Evolutionary conservation across 1,284 basidiomycete species (phyloP).

Genomic region (Sanghuangporus baumii): DNA sequence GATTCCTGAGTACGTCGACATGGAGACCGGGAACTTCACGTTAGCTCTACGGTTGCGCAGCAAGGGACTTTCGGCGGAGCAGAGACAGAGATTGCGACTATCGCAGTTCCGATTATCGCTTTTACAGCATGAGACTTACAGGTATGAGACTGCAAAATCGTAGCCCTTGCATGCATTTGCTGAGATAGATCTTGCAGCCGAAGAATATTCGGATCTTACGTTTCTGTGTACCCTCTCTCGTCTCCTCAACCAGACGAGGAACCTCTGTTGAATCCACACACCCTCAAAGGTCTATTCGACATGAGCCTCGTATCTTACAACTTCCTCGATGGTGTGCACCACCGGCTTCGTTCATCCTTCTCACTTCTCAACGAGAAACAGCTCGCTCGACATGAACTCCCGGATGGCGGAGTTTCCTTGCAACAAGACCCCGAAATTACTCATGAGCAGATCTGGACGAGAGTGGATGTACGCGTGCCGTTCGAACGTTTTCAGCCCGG

Average conservation of each 20-base stretch:
- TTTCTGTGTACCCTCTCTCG: conserved; percentile 48
- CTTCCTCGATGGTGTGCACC: conserved; percentile 28
- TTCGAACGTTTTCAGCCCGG: conserved; percentile 30
- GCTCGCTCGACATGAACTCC: neutral
- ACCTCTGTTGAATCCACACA: conserved; percentile 49
- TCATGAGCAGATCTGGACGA: conserved; percentile 43
- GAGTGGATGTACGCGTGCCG: conserved; percentile 50
- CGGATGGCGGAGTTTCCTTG: neutral
- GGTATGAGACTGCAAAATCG: conserved; percentile 36
- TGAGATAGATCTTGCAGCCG: conserved; percentile 30
- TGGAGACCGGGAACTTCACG: conserved; percentile 41
- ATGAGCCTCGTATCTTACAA: conserved; percentile 36
- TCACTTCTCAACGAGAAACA: conserved; percentile 7
- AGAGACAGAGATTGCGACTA: conserved; percentile 48
- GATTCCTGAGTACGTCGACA: conserved; percentile 48
- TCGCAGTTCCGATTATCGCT: conserved; percentile 49
- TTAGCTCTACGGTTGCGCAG: conserved; percentile 58
- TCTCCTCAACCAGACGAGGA: conserved; percentile 55
- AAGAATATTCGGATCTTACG: conserved; percentile 34
- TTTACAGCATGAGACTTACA: conserved; percentile 57
- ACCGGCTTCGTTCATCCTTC: conserved; percentile 17
- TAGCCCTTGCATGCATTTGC: neutral
- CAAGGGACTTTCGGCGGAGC: conserved; percentile 38
- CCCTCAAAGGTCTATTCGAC: conserved; percentile 47
- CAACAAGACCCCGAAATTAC: neutral